These are phyloP conservation scores for Mycena maculata DNA, from an alignment of 768 basidiomycete species.

Conservation along the genomic window DNA sequence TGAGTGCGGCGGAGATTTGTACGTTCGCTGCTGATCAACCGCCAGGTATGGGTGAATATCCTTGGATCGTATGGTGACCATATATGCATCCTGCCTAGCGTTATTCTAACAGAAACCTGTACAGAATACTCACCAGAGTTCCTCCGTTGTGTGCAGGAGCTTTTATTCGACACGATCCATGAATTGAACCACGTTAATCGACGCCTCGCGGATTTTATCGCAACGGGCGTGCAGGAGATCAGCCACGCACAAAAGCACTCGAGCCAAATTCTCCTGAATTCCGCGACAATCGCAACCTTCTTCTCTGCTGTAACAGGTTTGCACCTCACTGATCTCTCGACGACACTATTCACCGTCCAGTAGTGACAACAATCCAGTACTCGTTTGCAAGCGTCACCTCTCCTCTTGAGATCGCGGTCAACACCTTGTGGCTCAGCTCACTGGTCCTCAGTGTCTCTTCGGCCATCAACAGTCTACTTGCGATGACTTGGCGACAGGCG, in stretches of 20 bases:
- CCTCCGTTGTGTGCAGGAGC: conserved; percentile 24
- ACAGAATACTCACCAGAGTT: conserved; percentile 24
- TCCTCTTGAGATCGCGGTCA: conserved; percentile 16
- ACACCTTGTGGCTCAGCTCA: conserved; percentile 24
- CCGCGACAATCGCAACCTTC: conserved; percentile 28
- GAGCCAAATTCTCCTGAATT: conserved; percentile 20
- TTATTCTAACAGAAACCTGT: not conserved
- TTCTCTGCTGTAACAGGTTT: conserved; percentile 28
- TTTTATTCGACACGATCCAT: conserved; percentile 19
- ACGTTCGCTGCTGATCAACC: not conserved
- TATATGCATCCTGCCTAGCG: not conserved
- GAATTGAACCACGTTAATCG: conserved; percentile 9
- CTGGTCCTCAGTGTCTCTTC: conserved; percentile 26
- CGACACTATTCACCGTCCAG: not conserved
- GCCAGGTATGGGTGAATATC: conserved; percentile 29
- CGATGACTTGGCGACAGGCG: conserved; percentile 30
- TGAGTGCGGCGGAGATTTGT: not conserved
- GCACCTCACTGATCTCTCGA: not conserved
- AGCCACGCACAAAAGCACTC: conserved; percentile 28
- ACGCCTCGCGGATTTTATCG: conserved; percentile 23
- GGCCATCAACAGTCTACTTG: conserved; percentile 28
- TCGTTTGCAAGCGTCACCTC: not conserved
- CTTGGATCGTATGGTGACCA: conserved; percentile 22
- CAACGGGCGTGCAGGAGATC: conserved; percentile 30
- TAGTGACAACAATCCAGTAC: conserved; percentile 27